phyloP scores from a whole-genome alignment of 331 rosid species.

The Stylosanthes scabra region DNA sequence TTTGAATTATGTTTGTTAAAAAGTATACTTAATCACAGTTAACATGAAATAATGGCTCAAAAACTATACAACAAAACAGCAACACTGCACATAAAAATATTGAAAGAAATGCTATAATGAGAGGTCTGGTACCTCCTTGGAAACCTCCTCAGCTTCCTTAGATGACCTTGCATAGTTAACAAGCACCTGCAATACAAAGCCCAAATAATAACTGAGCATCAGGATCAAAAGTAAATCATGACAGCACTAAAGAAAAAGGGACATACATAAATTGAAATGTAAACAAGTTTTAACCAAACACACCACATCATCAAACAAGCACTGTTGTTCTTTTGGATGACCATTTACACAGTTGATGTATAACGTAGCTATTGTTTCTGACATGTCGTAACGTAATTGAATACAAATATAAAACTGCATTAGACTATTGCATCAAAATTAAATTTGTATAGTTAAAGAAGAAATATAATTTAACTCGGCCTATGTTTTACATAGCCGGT shows the following conservation, averaged over 20 bases:
- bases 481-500: no score
- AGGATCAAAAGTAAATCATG: slow-evolving; percentile 24
- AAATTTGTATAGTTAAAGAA: not conserved
- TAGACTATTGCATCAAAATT: no score
- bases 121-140: slow-evolving; percentile 72
- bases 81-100: slow-evolving; percentile 12
- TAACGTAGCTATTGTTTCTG: no score
- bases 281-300: not conserved
- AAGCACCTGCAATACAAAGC: slow-evolving; percentile 65
- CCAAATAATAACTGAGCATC: slow-evolving; percentile 22
- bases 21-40: not conserved
- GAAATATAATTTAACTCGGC: no score
- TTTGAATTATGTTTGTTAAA: slow-evolving; percentile 7
- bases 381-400: no score
- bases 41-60: slow-evolving; percentile 11
- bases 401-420: no score
- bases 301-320: not conserved
- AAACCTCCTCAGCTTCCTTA: slow-evolving; percentile 95
- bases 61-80: slow-evolving; percentile 9
- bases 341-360: no score
- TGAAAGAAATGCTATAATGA: not conserved
- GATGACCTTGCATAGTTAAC: slow-evolving; percentile 95
- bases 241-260: not conserved
- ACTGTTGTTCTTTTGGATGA: no score
- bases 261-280: not conserved